Evolutionary conservation across 2,329 filamentous ascomycete species (phyloP).

Genomic region (Fusarium aywerte): DNA sequence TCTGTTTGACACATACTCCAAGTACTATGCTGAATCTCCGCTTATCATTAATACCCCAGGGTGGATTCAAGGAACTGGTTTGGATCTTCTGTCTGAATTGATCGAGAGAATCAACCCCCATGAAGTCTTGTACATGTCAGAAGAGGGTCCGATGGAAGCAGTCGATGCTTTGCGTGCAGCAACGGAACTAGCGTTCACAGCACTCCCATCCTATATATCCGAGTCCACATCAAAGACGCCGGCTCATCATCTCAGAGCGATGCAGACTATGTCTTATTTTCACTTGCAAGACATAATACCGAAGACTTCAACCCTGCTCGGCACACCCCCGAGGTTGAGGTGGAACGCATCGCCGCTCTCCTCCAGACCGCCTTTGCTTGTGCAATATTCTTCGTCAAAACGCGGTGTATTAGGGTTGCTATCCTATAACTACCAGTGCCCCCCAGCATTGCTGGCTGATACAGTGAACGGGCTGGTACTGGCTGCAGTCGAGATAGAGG

Average conservation of each 20-base stretch:
- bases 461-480: slow-evolving; percentile 77
- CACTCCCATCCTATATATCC: slow-evolving; percentile 69
- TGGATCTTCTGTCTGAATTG: slow-evolving; percentile 71
- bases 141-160: slow-evolving; percentile 68
- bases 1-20: slow-evolving; percentile 68
- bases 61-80: slow-evolving; percentile 77
- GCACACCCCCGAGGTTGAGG: slow-evolving; percentile 32
- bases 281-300: slow-evolving; percentile 57
- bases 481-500: slow-evolving; percentile 71
- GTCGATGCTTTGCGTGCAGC: slow-evolving; percentile 63
- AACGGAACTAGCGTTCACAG: slow-evolving; percentile 57
- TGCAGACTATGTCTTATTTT: slow-evolving; percentile 86
- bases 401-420: slow-evolving; percentile 72
- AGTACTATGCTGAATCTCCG: slow-evolving; percentile 58
- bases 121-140: slow-evolving; percentile 75
- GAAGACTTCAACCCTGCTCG: slow-evolving; percentile 14
- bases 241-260: slow-evolving; percentile 73
- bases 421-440: slow-evolving; percentile 73
- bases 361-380: slow-evolving; percentile 67
- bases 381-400: slow-evolving; percentile 64
- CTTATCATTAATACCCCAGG: slow-evolving; percentile 80
- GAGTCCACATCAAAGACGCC: slow-evolving; percentile 68
- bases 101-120: slow-evolving; percentile 65
- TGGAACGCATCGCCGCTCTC: slow-evolving; percentile 69
- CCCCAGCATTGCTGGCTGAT: slow-evolving; percentile 68